Evolutionary conservation across 2,329 filamentous ascomycete species (phyloP).

Genomic region (Alternaria ventricosa): DNA sequence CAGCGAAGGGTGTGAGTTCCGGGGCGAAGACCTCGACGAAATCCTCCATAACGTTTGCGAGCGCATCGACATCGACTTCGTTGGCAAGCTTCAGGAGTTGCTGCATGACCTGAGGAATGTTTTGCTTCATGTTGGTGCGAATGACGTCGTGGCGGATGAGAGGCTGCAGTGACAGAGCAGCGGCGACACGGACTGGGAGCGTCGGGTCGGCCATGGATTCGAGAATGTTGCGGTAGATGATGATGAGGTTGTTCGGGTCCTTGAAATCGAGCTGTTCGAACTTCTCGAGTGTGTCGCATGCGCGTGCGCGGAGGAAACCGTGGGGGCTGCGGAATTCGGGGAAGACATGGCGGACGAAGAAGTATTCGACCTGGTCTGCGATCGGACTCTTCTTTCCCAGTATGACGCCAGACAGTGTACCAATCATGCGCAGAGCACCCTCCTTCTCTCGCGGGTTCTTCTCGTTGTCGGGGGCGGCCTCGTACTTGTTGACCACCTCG

Average conservation of each 20-base stretch:
- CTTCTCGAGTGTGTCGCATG: constrained; percentile 97
- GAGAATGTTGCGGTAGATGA: constrained; percentile 95
- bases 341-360: constrained; percentile 97
- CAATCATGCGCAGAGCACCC: constrained; percentile 95
- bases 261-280: constrained; percentile 98
- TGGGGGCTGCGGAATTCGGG: constrained; percentile 93
- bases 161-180: constrained; percentile 90
- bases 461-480: constrained; percentile 79
- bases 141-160: constrained; percentile 96
- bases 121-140: constrained; percentile 92
- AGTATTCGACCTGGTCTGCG: constrained; percentile 96
- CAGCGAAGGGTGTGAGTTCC: constrained; percentile 94
- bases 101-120: constrained; percentile 99
- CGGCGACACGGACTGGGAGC: constrained; percentile 91
- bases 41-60: constrained; percentile 99
- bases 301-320: constrained; percentile 90
- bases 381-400: constrained; percentile 98
- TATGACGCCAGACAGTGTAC: constrained; percentile 90
- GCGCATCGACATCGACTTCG: constrained; percentile 94
- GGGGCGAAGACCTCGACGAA: constrained; percentile 99
- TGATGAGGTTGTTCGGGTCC: constrained; percentile 91
- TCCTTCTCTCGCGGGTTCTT: constrained; percentile 97
- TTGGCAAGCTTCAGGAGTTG: constrained; percentile 96
- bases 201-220: constrained; percentile 96
- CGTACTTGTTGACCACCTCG: constrained; percentile 90